Evolutionary conservation across 768 basidiomycete genomes (phyloP), one percentile per base, ranked within the genome.

Genomic region (Pleurotus tuoliensis): DNA sequence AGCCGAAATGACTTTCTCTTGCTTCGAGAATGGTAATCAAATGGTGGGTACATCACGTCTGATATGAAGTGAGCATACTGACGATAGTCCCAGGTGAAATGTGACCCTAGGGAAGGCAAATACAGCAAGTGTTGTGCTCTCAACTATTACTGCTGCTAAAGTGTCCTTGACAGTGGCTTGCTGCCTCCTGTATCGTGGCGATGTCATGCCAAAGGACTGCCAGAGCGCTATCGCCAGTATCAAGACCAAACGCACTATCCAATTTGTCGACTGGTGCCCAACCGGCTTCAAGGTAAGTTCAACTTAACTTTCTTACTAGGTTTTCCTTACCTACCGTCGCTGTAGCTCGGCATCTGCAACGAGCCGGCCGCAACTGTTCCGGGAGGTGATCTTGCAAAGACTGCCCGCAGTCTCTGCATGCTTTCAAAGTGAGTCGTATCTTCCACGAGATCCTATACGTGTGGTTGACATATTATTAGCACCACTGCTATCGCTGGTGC

Each of bases 181-280:
- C 71, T 89, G 88, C 67, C 74, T 95, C 60, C 78, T 97, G 47
- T 97, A 93, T 79, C 92, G 94, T 66, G 95, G 95, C 60, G 95
- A 98, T 67, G 94, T 98, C 63, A 95, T 94, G 46, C 92, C 95
- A 64, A 97, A 96, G 81, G 96, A 98, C 71, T 90, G 88, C 63
- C 90, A 95, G 62, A 84, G 90, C 56, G 96, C 96, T 57, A 92
- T 98, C 64, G 85, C 91, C 43, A 87, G 81, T 62, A 92, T 98
- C 80, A 97, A 95, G 82, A 98, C 94, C 56, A 98, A 95, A 82
- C 86, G 90, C 62, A 97, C 96, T 22, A 97, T 98, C 67, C 94
- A 96, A 67, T 97, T 96, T 70, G 95, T 98, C 59, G 95, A 97
- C 68, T 98, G 95, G 95, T 94, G 92, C 73, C 92, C 92, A 38